phyloP scores from a whole-genome alignment of 2,329 filamentous ascomycete species.

The Paecilomyces dactylethromorphus region DNA sequence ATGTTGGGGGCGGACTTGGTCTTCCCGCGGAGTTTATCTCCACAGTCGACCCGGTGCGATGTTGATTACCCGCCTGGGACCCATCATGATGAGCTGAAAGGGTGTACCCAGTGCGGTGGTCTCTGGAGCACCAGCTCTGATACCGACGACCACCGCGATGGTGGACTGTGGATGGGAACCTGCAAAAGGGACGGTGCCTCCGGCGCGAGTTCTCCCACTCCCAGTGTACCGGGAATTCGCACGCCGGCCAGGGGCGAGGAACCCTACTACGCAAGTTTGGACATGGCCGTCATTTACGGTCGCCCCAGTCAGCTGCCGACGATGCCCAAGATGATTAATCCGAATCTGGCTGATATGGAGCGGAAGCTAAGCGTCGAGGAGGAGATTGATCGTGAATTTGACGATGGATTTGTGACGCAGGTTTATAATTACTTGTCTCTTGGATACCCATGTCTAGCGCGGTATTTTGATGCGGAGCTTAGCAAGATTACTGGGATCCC shows the following conservation, averaged over 20 bases:
- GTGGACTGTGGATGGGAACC: slow-evolving; percentile 38
- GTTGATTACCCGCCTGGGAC: slow-evolving; percentile 58
- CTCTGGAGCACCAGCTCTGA: slow-evolving; percentile 72
- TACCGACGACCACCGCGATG: slow-evolving; percentile 27
- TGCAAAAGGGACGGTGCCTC: slow-evolving; percentile 22
- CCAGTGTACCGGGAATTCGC: slow-evolving; percentile 16
- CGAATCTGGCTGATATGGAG: slow-evolving; percentile 10
- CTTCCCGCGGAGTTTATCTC: slow-evolving; percentile 77
- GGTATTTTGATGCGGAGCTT: slow-evolving; percentile 77
- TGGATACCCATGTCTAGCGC: slow-evolving; percentile 80
- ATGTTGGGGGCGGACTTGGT: slow-evolving; percentile 79
- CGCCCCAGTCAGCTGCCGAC: slow-evolving; percentile 3
- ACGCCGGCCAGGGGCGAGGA: slow-evolving; percentile 16
- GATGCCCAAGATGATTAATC: slow-evolving; percentile 3
- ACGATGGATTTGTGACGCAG: slow-evolving; percentile 82
- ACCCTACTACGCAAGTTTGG: slow-evolving; percentile 2
- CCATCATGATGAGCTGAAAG: slow-evolving; percentile 42
- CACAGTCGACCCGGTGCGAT: slow-evolving; percentile 77
- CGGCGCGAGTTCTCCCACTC: slow-evolving; percentile 6
- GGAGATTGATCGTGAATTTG: slow-evolving; percentile 60
- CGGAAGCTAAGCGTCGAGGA: slow-evolving; percentile 30
- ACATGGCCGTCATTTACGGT: slow-evolving; percentile 17
- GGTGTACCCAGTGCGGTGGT: slow-evolving; percentile 49
- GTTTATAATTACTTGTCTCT: slow-evolving; percentile 96
- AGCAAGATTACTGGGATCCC: slow-evolving; percentile 69